phyloP scores from a whole-genome alignment of 352 stramenopile species.

The Pythium brachiatum region DNA sequence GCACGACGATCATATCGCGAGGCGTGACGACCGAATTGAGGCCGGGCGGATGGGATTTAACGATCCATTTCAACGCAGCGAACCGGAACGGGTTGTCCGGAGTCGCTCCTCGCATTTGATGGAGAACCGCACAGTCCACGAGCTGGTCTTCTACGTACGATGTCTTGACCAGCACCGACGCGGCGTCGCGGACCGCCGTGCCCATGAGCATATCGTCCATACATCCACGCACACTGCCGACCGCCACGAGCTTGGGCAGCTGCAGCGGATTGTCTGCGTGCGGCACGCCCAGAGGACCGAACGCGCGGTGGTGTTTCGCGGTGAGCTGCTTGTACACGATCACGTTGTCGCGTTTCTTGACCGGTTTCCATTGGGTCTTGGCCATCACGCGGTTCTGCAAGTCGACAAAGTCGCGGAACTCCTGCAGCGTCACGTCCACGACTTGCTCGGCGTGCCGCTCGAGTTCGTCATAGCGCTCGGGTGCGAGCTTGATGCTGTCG shows the following conservation, averaged over 20 bases:
- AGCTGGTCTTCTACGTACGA: slow-evolving; percentile 46
- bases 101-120: slow-evolving; percentile 38
- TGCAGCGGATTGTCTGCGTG: slow-evolving; percentile 10
- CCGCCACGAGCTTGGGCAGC: slow-evolving; percentile 22
- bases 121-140: slow-evolving; percentile 46
- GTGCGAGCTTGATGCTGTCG: slow-evolving; percentile 25
- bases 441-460: slow-evolving; percentile 31
- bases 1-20: slow-evolving; percentile 17
- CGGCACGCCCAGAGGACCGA: slow-evolving; percentile 5
- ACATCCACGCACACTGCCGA: slow-evolving; percentile 16
- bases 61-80: slow-evolving; percentile 24
- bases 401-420: slow-evolving; percentile 27
- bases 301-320: slow-evolving; percentile 9
- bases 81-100: slow-evolving; percentile 20
- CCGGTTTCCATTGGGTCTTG: slow-evolving; percentile 41
- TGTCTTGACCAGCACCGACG: slow-evolving; percentile 48
- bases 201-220: slow-evolving; percentile 36
- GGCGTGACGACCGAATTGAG: slow-evolving; percentile 15
- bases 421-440: slow-evolving; percentile 30
- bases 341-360: slow-evolving; percentile 49
- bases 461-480: slow-evolving; percentile 30
- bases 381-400: slow-evolving; percentile 32
- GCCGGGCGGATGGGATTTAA: slow-evolving; percentile 15
- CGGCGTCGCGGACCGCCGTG: slow-evolving; percentile 40
- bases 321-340: slow-evolving; percentile 44